Percentiles rank a stretch among this genome's conserved stretches.
These are phyloP conservation scores for Fulvia fulva DNA, from an alignment of 2,329 filamentous ascomycete species.

Conservation along the genomic window DNA sequence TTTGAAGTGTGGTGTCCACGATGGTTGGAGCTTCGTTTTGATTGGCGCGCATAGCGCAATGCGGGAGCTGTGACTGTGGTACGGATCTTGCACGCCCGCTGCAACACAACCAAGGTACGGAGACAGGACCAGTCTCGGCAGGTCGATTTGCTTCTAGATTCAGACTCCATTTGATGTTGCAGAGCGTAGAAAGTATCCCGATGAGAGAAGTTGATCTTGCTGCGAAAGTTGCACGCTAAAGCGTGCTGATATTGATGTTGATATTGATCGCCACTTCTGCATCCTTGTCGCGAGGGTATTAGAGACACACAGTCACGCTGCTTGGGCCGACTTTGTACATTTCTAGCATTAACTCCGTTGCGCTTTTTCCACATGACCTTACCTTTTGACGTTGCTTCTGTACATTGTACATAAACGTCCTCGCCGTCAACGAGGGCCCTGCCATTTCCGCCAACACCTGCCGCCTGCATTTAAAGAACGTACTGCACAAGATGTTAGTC, in stretches of 20 bases:
- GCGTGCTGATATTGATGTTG: neutral
- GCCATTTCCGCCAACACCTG: neutral
- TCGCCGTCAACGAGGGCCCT: neutral
- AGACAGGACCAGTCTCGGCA: neutral
- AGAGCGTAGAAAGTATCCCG: neutral
- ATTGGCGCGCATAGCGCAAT: neutral
- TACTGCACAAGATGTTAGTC: constrained; percentile 17
- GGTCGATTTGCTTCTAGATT: neutral
- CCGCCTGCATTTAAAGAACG: constrained; percentile 14
- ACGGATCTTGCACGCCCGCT: neutral
- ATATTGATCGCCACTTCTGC: neutral
- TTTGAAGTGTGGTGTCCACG: neutral
- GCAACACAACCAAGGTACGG: neutral
- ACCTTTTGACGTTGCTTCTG: neutral
- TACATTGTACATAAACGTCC: neutral
- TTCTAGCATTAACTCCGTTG: neutral
- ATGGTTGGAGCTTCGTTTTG: neutral
- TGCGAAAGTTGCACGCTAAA: neutral
- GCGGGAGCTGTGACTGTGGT: neutral
- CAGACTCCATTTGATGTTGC: neutral
- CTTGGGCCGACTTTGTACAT: neutral
- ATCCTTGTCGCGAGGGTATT: neutral
- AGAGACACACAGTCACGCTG: neutral
- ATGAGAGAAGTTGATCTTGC: neutral
- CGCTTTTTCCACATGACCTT: neutral